Percentiles rank a stretch among this genome's conserved stretches.
phyloP scores from a whole-genome alignment of 1,284 basidiomycete genomes.

The Austroboletus olivaceoglutinosus region DNA sequence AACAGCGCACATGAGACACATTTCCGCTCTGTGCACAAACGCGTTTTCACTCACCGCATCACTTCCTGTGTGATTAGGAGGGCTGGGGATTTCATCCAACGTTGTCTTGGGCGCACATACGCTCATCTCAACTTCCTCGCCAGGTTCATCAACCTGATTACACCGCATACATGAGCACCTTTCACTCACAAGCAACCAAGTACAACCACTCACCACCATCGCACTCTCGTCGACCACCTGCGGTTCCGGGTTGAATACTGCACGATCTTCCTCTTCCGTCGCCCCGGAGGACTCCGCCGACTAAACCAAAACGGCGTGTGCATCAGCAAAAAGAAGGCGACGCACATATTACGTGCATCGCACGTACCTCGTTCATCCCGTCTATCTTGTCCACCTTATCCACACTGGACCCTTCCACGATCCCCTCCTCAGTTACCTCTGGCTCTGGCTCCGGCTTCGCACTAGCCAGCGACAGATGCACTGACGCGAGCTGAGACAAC shows the following conservation, averaged over 20 bases:
- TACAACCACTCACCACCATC: slow-evolving; percentile 11
- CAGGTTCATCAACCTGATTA: slow-evolving; percentile 4
- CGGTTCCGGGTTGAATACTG: background rate
- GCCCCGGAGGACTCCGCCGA: background rate
- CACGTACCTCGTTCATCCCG: slow-evolving; percentile 13
- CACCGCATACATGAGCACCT: background rate
- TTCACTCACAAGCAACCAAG: background rate
- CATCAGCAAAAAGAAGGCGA: background rate
- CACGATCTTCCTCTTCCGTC: too few species aligned
- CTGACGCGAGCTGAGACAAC: slow-evolving; percentile 26
- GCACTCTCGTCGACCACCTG: background rate
- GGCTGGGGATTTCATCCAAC: background rate
- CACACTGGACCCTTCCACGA: background rate
- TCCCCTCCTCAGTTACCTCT: background rate
- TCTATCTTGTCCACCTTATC: background rate
- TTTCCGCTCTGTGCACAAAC: background rate
- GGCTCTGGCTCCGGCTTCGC: background rate
- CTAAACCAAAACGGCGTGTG: background rate
- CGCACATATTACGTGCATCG: background rate
- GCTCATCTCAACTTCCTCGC: background rate
- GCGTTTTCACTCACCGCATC: background rate
- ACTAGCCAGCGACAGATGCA: slow-evolving; percentile 17
- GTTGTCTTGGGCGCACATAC: background rate
- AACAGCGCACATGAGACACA: background rate
- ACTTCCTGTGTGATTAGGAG: background rate